Evolutionary conservation across 495 filamentous ascomycete genomes (phyloP).

Genomic region (Amorphotheca resinae): DNA sequence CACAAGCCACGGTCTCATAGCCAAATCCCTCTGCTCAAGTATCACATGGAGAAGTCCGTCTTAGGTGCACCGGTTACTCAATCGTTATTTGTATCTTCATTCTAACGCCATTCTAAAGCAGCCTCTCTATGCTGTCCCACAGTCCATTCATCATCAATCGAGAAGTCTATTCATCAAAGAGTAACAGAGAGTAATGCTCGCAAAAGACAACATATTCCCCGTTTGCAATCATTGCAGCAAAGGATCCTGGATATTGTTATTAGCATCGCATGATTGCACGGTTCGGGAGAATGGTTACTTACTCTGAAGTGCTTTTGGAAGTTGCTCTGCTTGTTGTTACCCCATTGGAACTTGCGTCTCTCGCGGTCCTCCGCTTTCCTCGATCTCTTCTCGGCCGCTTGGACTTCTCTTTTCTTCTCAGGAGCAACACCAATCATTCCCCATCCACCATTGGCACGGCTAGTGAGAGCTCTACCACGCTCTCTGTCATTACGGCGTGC

Average conservation of each 20-base stretch:
- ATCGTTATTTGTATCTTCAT: no score
- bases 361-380: conserved; percentile 47
- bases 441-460: conserved; percentile 54
- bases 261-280: not conserved
- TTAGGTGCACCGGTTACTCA: no score
- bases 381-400: conserved; percentile 51
- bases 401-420: conserved; percentile 54
- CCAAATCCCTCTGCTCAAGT: no score
- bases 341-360: conserved; percentile 45
- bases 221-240: conserved; percentile 18
- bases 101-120: not conserved
- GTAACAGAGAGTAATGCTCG: not conserved
- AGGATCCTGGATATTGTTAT: conserved; percentile 20
- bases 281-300: conserved; percentile 22
- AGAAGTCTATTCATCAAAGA: not conserved
- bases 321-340: conserved; percentile 52
- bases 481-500: conserved; percentile 27
- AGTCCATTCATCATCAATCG: not conserved
- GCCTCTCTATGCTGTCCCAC: not conserved
- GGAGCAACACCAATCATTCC: conserved; percentile 67
- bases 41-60: no score
- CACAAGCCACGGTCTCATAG: no score
- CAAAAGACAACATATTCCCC: not conserved
- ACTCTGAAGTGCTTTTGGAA: conserved; percentile 69
- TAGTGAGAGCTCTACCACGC: conserved; percentile 47